Evolutionary conservation across 2,329 filamentous ascomycete genomes (phyloP), one percentile per base, ranked within the genome.

Genomic region (Beauveria caledonica): DNA sequence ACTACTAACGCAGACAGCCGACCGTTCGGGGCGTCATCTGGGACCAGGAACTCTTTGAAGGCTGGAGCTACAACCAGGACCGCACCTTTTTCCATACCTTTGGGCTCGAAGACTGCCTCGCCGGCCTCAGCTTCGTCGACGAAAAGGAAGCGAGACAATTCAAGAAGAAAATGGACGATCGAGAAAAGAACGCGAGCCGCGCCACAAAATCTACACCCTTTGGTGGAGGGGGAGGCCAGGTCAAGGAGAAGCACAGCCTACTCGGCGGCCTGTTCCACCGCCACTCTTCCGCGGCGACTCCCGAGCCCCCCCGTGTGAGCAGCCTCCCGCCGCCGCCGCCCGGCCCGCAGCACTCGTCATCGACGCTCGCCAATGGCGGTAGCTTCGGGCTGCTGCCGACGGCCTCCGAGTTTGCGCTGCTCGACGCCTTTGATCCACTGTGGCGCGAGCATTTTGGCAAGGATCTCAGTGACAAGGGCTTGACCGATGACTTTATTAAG

Each of bases 141-240:
- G 94, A 97, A 78, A 97, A 97, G 75, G 94, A 99, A 77, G 94
- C 94, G 39, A 95, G 90, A 76, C 89, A 90, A 62, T 97, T 99
- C 77, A 87, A 92, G 75, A 96, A 97, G 82, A 97, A 97, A 80
- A 90, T 99, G 83, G 88, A 94, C 67, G 92, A 97, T 71, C 83
- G 92, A 65, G 92, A 97, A 77, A 97, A 96, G 83, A 92, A 93
- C 76, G 93, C 92, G 45, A 93, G 88, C 77, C 95, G 95, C 77
- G 86, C 87, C 64, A 97, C 92, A 3, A 86, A 80, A 72, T 81
- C 85, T 64, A 93, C 89, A 39, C 87, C 89, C 0, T 96, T 96
- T 68, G 84, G 82, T 60, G 82, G 82, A 54, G 29, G 13, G 67
- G 84, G 82, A 60, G 76, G 77, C 49, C 71, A 72, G 33, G 66